phyloP scores from a whole-genome alignment of 2,329 filamentous ascomycete species.

The Xylariaceae sp. region DNA sequence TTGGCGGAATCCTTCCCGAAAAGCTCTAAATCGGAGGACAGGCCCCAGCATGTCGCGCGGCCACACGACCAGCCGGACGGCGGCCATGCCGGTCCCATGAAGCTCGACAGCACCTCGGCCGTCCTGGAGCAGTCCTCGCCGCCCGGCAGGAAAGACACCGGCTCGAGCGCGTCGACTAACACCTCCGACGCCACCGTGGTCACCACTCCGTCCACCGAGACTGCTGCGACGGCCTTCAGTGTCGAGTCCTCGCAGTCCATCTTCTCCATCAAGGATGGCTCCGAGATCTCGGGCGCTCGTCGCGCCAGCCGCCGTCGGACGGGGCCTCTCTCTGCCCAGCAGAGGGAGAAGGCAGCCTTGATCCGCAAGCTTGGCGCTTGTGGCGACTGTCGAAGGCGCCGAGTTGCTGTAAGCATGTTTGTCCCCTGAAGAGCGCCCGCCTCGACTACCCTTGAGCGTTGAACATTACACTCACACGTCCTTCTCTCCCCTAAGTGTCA shows the following conservation, averaged over 20 bases:
- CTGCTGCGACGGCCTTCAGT: slow-evolving; percentile 43
- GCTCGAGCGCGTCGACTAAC: slow-evolving; percentile 45
- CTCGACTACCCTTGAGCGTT: slow-evolving; percentile 3
- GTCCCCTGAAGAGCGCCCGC: slow-evolving; percentile 3
- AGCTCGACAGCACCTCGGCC: slow-evolving; percentile 18
- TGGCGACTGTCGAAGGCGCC: slow-evolving; percentile 45
- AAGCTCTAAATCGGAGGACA: slow-evolving; percentile 26
- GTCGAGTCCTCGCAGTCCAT: slow-evolving; percentile 48
- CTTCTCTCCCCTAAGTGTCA: slow-evolving; percentile 38
- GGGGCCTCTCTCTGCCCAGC: slow-evolving; percentile 49
- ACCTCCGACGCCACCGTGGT: slow-evolving; percentile 34
- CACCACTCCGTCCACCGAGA: slow-evolving; percentile 34
- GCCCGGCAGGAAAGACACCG: slow-evolving; percentile 39
- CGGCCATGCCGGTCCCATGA: slow-evolving; percentile 20
- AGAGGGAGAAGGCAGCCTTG: slow-evolving; percentile 51
- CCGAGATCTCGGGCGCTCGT: slow-evolving; percentile 44
- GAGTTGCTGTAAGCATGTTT: slow-evolving; percentile 48
- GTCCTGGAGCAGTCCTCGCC: slow-evolving; percentile 22
- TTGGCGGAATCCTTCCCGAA: slow-evolving; percentile 28
- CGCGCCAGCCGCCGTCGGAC: slow-evolving; percentile 51
- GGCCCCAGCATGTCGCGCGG: slow-evolving; percentile 20
- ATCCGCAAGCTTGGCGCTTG: slow-evolving; percentile 54
- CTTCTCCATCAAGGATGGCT: slow-evolving; percentile 49
- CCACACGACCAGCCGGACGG: slow-evolving; percentile 16
- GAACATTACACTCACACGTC: slow-evolving; percentile 19